Evolutionary conservation across 352 stramenopile genomes (phyloP).

Genomic region (Phytophthora lateralis): DNA sequence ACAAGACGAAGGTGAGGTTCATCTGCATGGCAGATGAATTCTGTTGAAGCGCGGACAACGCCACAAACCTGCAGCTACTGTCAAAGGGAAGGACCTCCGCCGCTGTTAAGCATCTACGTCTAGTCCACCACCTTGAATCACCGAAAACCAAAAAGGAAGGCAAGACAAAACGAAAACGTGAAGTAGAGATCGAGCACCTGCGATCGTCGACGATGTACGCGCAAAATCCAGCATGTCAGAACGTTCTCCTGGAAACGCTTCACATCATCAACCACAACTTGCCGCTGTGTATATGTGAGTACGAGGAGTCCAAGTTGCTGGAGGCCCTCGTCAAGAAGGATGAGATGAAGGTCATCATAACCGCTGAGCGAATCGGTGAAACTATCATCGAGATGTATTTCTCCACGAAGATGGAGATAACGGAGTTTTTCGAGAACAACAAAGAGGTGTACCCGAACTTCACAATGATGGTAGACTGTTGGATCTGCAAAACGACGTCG

Average conservation of each 20-base stretch:
- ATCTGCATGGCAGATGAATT: too few relatives aligned
- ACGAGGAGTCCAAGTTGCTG: conserved; percentile 12
- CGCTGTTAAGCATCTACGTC: neutral
- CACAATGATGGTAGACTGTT: conserved; percentile 23
- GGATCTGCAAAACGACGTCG: conserved; percentile 6
- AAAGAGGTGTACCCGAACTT: conserved; percentile 16
- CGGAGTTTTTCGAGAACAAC: conserved; percentile 3
- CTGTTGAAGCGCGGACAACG: too few relatives aligned
- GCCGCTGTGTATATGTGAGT: conserved; percentile 4
- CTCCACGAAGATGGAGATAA: conserved; percentile 5
- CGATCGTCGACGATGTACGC: neutral
- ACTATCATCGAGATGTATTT: conserved; percentile 9
- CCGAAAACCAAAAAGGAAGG: neutral
- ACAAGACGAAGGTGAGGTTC: too few relatives aligned
- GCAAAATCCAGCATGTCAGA: neutral
- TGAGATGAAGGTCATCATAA: conserved; percentile 2
- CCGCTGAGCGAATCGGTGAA: conserved; percentile 3
- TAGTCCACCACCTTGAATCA: neutral
- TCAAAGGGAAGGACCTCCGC: neutral
- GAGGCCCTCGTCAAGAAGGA: conserved; percentile 7
- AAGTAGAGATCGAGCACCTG: neutral
- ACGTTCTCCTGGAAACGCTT: neutral
- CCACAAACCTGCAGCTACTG: neutral
- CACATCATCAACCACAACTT: neutral
- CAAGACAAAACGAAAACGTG: neutral